Evolutionary conservation across 2,329 filamentous ascomycete species (phyloP).

Genomic region (Raffaelea albimanens): DNA sequence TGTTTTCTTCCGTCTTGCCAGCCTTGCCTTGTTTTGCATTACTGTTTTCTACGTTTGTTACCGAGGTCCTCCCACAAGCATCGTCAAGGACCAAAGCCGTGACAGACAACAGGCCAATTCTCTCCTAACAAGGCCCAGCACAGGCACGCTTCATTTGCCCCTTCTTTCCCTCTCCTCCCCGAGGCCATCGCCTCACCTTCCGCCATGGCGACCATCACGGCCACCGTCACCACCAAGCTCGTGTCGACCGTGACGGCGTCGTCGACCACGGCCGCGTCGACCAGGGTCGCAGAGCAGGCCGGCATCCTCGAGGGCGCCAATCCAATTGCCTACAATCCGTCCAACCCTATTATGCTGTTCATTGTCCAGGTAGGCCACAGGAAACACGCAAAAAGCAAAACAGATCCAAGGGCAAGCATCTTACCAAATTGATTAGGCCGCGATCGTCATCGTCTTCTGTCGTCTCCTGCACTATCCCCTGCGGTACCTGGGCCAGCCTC

Average conservation of each 20-base stretch:
- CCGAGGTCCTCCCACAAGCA: not conserved
- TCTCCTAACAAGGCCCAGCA: too few species aligned
- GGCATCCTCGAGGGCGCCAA: constrained; percentile 58
- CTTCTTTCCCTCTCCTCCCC: too few species aligned
- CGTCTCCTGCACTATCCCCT: constrained; percentile 63
- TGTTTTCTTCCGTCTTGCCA: not conserved
- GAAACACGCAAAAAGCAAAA: too few species aligned
- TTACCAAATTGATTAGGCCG: too few species aligned
- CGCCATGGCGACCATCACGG: constrained; percentile 16
- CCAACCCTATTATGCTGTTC: constrained; percentile 59
- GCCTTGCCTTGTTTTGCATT: too few species aligned
- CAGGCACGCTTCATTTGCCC: too few species aligned
- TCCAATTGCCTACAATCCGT: constrained; percentile 50
- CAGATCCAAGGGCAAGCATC: too few species aligned
- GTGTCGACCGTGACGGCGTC: constrained; percentile 5
- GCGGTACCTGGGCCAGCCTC: constrained; percentile 60
- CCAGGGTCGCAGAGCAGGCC: constrained; percentile 18
- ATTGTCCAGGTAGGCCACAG: constrained; percentile 70
- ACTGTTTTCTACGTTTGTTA: not conserved
- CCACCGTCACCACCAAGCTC: constrained; percentile 9
- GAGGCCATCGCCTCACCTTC: too few species aligned
- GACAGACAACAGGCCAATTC: too few species aligned
- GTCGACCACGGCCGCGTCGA: constrained; percentile 1
- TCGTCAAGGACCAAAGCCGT: too few species aligned
- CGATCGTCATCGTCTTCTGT: constrained; percentile 67